These are phyloP conservation scores for Tausonia pullulans DNA, from an alignment of 1,284 basidiomycete genomes.

Conservation along the genomic window DNA sequence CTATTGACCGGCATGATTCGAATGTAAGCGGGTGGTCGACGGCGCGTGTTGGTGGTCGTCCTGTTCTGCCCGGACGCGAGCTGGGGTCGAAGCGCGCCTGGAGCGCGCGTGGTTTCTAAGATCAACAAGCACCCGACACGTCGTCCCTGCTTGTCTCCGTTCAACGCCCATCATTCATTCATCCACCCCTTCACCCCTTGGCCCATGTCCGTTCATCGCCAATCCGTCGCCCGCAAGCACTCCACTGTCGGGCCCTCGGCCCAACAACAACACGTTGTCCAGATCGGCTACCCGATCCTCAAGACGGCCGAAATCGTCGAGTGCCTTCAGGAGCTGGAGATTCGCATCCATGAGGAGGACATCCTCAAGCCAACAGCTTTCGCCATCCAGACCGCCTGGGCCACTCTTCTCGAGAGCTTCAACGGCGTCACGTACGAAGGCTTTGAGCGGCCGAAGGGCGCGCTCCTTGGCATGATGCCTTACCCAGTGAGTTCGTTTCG, in stretches of 20 bases:
- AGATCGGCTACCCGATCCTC: slow-evolving; percentile 27
- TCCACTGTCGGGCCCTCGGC: slow-evolving; percentile 1
- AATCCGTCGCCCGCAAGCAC: no score
- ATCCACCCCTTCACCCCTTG: no score
- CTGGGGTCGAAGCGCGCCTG: no score
- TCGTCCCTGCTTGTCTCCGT: no score
- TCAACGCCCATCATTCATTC: no score
- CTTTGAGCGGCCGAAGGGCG: slow-evolving; percentile 50
- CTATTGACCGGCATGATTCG: no score
- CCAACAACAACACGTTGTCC: slow-evolving; percentile 13
- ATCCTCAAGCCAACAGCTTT: slow-evolving; percentile 48
- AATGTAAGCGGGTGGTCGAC: no score
- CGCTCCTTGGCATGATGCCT: slow-evolving; percentile 44
- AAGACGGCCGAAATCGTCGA: slow-evolving; percentile 23
- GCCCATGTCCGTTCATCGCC: no score
- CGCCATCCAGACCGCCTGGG: slow-evolving; percentile 56
- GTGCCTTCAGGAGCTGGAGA: slow-evolving; percentile 27
- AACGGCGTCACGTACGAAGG: slow-evolving; percentile 51
- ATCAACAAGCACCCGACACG: no score
- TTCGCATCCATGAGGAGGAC: slow-evolving; percentile 51
- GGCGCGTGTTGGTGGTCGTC: no score
- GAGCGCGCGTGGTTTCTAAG: no score
- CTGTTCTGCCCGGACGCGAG: no score
- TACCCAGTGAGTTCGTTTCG: slow-evolving; percentile 42
- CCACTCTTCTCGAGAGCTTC: slow-evolving; percentile 56